Evolutionary conservation across 2,329 filamentous ascomycete species (phyloP), one percentile per base, ranked within the genome.

Genomic region (Plenodomus biglobosus): DNA sequence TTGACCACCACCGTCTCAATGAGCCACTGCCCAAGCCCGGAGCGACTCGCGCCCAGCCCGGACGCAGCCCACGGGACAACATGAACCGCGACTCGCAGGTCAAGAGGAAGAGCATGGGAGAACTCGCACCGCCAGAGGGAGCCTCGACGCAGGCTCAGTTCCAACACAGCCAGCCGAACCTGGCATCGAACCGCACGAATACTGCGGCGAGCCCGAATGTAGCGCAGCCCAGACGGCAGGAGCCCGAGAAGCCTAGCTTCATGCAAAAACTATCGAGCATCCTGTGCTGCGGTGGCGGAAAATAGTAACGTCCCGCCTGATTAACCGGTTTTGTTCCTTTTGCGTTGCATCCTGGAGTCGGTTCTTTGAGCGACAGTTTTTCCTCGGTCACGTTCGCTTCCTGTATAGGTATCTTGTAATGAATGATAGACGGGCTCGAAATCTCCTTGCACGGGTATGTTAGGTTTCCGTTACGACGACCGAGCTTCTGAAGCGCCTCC

Each of bases 201-300:
- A 75, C 77, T 19, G 60, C 59, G 40, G 59, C 65, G 40, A 70
- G 61, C 44, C 67, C 64, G 37, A 68, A 56, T 32, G 82, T 79
- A 50, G 77, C 79, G 58, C 81, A 82, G 68, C 77, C 71, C 61
- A 80, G 79, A 59, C 73, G 73, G 58, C 77, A 80, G 62, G 87
- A 94, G 70, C 80, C 85, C 59, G 88, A 92, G 71, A 69, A 67
- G 57, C 62, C 60, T n/a, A 87, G 86, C 50, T 88, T 90, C 56
- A 85, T 92, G 77, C 88, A 95, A 77, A 96, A 96, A 80, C 80
- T 96, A 71, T 87, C 92, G 83, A 95, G 94, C 80, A 83, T 85
- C 51, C 79, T 96, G 49, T 97, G 92, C 84, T 97, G 92, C 76
- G 90, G 68, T 36, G 65, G 58, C 41, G 64, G 65, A 49, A 68